phyloP scores from a whole-genome alignment of 2,329 filamentous ascomycete genomes.

The Polytolypa hystricis region DNA sequence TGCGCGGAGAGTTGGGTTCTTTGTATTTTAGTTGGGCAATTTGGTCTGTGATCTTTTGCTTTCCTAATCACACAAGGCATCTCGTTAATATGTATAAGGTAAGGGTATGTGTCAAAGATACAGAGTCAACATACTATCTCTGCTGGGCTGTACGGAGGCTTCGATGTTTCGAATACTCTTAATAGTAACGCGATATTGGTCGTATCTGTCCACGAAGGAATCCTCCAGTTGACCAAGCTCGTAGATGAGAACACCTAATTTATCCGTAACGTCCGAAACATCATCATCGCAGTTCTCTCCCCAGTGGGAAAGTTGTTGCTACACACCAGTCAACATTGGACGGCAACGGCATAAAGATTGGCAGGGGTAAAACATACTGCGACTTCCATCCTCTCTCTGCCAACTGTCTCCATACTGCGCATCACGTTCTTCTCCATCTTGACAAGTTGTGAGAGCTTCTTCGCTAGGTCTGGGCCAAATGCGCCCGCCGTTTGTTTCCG shows the following conservation, averaged over 20 bases:
- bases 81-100: constrained; percentile 1
- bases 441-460: constrained; percentile 94
- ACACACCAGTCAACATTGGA: constrained; percentile 15
- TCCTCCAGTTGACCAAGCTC: constrained; percentile 98
- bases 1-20: constrained; percentile 94
- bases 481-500: constrained; percentile 42
- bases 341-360: neutral
- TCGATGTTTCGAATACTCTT: constrained; percentile 99
- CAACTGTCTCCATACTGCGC: constrained; percentile 92
- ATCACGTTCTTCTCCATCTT: constrained; percentile 99
- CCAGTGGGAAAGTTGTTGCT: constrained; percentile 99
- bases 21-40: constrained; percentile 99
- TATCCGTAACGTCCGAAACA: constrained; percentile 97
- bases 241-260: constrained; percentile 93
- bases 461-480: constrained; percentile 72
- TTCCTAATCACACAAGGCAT: constrained; percentile 49
- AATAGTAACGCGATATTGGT: constrained; percentile 97
- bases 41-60: constrained; percentile 98
- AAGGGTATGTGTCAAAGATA: neutral
- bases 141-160: constrained; percentile 92
- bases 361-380: constrained; percentile 58
- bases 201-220: constrained; percentile 96
- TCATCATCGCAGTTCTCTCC: constrained; percentile 93
- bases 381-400: constrained; percentile 94
- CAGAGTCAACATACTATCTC: constrained; percentile 44